Evolutionary conservation across 2,329 filamentous ascomycete genomes (phyloP).

Genomic region (Pseudogymnoascus pannorum): DNA sequence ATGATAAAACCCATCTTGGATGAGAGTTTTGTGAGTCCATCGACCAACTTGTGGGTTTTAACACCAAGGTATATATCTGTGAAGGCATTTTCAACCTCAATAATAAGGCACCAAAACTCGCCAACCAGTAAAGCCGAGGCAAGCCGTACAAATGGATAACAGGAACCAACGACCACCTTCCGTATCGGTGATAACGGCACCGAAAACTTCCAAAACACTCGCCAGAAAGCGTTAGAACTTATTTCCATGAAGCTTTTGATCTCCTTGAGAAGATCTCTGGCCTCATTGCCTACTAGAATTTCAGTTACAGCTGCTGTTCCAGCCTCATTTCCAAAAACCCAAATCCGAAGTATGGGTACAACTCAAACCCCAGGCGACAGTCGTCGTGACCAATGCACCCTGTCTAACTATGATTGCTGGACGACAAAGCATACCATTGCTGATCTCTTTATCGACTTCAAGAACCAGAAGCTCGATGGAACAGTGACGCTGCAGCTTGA

Average conservation of each 20-base stretch:
- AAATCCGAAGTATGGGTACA: neutral
- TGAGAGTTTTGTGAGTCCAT: neutral
- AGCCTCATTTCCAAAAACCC: neutral
- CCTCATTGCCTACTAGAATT: slow-evolving; percentile 1
- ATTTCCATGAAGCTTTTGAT: slow-evolving; percentile 8
- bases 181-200: slow-evolving; percentile 6
- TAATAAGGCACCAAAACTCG: neutral
- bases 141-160: neutral
- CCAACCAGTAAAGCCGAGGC: slow-evolving; percentile 2
- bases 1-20: neutral
- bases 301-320: neutral
- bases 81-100: neutral
- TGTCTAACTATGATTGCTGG: slow-evolving; percentile 88
- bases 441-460: slow-evolving; percentile 77
- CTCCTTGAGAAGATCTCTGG: slow-evolving; percentile 1
- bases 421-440: slow-evolving; percentile 75
- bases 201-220: neutral
- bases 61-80: neutral
- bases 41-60: neutral
- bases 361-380: neutral
- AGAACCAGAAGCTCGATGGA: slow-evolving; percentile 67
- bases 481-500: slow-evolving; percentile 70
- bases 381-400: slow-evolving; percentile 73
- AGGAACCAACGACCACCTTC: neutral
- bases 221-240: neutral